Base-by-base conservation (phyloP, 169 alveolate species). In the Cryptosporidium sp. region DNA sequence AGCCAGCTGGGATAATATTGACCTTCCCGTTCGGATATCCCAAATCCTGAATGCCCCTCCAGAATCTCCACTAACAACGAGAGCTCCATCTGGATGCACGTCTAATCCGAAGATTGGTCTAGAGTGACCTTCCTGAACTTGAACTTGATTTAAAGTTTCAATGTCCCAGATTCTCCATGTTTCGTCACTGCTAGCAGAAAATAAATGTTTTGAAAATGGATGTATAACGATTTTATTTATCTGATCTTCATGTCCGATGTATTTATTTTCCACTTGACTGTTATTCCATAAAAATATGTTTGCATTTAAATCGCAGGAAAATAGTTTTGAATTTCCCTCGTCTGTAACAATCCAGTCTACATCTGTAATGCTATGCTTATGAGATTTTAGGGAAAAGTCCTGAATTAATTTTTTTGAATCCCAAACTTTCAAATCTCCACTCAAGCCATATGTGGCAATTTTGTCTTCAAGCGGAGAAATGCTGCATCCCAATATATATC, bases 101-200 rank as follows among this genome's bases (percentile, higher is more conserved):
- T 95, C 87, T 31, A 95, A 60, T 7, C 96, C 93, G 85, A 94
- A 94, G 29, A 96, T 93, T 67, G 94, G 94, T 42, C 93, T 91
- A 39, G 94, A 69, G 84, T 96, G 97, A 1, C 95, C 98, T 65
- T 96, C 96, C 92, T 96, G 95, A 33, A 92, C 86, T 62, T 85
- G 85, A 3, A 96, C 70, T 84, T 93, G 95, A 61, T 92, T 92
- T 45, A 75, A 53, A 12, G 93, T 87, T 71, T 93, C 96, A 0
- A 93, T 80, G 71, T 95, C 97, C 97, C 98, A 96, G 23, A 95
- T 69, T 52, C 96, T 93, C 96, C 96, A 95, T 6, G 98, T 95
- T 33, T 93, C 92, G 91, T 96, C 98, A 86, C 94, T 92, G 44
- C 97, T 94, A 16, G 89, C 89, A 29, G 89, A 80, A 62, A 80